Evolutionary conservation across 176 grass and related monocot species (phyloP), one percentile per base, ranked within the genome.

Genomic region (Otatea glauca): DNA sequence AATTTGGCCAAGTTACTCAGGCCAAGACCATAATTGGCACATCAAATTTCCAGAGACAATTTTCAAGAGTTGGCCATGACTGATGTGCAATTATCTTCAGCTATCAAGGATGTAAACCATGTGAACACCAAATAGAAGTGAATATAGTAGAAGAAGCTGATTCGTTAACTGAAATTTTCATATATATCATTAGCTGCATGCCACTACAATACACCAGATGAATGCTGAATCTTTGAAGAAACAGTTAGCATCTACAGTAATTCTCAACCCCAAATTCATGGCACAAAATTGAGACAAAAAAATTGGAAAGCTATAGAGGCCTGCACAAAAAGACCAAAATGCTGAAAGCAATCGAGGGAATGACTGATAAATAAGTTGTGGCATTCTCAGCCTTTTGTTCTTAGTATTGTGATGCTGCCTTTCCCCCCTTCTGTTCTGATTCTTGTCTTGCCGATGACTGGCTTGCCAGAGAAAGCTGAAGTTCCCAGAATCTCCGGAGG

Each of bases 381-480:
- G 16, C 47, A 55, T 29, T 44, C 39, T 98, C 92, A 92, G 77
- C 89, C 91, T 73, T 93, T 95, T 11, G 96, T 98, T 84, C 91
- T 93, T 74, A 98, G 49, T 86, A 98, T 92, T 34, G 96, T 98
- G 79, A 98, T 95, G 93, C 96, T 92, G 74, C 96, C 96, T 88
- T 90, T 95, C 15, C 93, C 96, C n/a, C 91, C 91, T 66, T 93
- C 91, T 47, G 93, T 98, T 71, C 76, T 88, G 79, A 98, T 93
- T 75, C 92, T 95, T 75, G 91, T 98, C 83, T 98, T 93, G 76
- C 89, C 91, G 65, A 95, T 87, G 34, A 98, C 89, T 7, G 91
- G 96, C 82, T 98, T 98, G 24, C 93, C 96, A 75, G 93, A 93
- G 72, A 95, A 95, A 27, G 91, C 72, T 34, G 93, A 98, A 81